phyloP scores from a whole-genome alignment of 331 rosid species.

The Saraca asoca region DNA sequence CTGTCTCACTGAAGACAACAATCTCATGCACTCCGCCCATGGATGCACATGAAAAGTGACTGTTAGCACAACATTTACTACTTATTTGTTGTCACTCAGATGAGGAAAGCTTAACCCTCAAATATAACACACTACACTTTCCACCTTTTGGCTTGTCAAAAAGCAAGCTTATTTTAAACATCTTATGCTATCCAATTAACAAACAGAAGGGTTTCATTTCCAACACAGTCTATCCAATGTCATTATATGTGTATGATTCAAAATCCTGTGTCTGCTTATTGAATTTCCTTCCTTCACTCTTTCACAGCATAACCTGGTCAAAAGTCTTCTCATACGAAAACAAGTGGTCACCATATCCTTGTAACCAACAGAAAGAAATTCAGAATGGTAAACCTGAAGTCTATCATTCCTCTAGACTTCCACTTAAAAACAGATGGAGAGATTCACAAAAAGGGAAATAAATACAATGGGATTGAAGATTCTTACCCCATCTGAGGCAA shows the following conservation, averaged over 20 bases:
- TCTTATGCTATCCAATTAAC: no score
- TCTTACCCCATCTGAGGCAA: conserved; percentile 95
- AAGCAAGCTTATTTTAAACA: no score
- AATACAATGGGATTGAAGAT: conserved; percentile 1
- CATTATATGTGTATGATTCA: no score
- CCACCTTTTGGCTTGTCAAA: no score
- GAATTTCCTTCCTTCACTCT: neutral
- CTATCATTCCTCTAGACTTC: conserved; percentile 2
- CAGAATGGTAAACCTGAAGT: conserved; percentile 12
- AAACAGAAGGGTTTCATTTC: no score
- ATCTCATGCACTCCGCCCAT: no score
- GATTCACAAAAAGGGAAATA: conserved; percentile 4
- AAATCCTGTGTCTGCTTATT: neutral
- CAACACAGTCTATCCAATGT: neutral
- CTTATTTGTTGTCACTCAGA: no score
- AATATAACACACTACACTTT: no score
- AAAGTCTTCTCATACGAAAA: neutral
- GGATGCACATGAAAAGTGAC: no score
- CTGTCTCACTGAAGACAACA: no score
- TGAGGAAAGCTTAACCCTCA: no score
- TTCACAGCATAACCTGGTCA: neutral
- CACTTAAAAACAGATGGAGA: neutral
- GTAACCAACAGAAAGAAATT: conserved; percentile 24
- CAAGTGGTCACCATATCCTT: neutral
- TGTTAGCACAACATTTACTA: neutral